Evolutionary conservation across 805 yeast species (phyloP), one percentile per base, ranked within the genome.

Genomic region (Candida adriatica): DNA sequence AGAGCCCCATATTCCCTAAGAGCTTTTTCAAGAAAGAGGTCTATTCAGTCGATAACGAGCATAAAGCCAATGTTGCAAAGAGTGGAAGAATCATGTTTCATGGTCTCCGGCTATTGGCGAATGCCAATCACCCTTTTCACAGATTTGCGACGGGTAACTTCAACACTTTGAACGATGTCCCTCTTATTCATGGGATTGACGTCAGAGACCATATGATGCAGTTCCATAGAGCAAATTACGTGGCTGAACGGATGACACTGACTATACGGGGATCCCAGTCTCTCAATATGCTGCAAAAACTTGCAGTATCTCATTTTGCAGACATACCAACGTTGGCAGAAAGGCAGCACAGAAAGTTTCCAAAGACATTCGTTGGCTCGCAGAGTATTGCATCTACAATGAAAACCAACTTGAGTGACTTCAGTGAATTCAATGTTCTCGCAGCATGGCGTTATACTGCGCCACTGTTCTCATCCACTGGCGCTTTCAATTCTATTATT

Each of bases 211-310:
- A 56, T 10, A 42, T 79, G 13, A 26, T 42, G 3, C 37, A 47
- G 1, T 75, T 70, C 47, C 74, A 61, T 41, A 37, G 56, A 2
- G 36, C 44, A 0, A 49, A 69, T 35, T 82, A 64, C 42, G 33
- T 39, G 8, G 60, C 79, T 1, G 55, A 59, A 2, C 75, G 65
- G 26, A 70, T 76, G 72, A 57, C 75, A 0, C 31, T 81, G 16
- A 84, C 79, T 2, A 42, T 82, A 5, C 64, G 70, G 43, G 80
- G 88, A 0, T 77, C 87, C 0, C 82, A 78, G 35, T 74, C 88
- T 0, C 41, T 79, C 20, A 76, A 75, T 41, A 53, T 58, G 16
- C 49, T 82, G 21, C 71, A 69, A 26, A 79, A 72, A 43, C 36
- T 75, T 13, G 77, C 76, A 0, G 24, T 62, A 1, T 26, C 56